A percentile compares a stretch with the other conserved stretches of the same genome.
These are phyloP conservation scores for Phytophthora pluvialis DNA, from an alignment of 352 stramenopile genomes.

Conservation along the genomic window DNA sequence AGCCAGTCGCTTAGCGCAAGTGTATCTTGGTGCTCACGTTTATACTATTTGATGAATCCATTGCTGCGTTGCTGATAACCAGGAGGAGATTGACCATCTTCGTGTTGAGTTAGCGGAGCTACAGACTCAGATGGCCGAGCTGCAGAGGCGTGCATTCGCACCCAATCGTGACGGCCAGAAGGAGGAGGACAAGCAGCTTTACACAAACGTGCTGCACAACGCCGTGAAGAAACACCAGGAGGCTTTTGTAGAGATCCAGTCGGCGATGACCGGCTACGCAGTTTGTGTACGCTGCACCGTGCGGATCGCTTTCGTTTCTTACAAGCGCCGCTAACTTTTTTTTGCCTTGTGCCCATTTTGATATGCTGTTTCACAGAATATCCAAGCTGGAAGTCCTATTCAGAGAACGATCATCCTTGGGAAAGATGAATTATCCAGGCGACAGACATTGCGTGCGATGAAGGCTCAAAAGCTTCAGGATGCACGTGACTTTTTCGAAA, in stretches of 20 bases:
- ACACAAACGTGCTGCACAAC: conserved; percentile 37
- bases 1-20: too few relatives aligned
- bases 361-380: conserved; percentile 17
- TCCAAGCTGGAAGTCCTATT: conserved; percentile 40
- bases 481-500: conserved; percentile 24
- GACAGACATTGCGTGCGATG: conserved; percentile 16
- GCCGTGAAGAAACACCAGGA: conserved; percentile 37
- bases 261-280: conserved; percentile 35
- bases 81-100: conserved; percentile 42
- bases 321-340: background rate
- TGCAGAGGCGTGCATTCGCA: conserved; percentile 31
- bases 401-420: conserved; percentile 31
- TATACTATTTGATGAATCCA: conserved; percentile 5
- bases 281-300: conserved; percentile 30
- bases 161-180: conserved; percentile 16
- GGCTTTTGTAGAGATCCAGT: conserved; percentile 36
- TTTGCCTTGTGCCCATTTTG: background rate
- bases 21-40: background rate
- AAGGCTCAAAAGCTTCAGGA: conserved; percentile 34
- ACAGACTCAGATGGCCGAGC: conserved; percentile 28
- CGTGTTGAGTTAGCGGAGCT: conserved; percentile 30
- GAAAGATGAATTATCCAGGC: conserved; percentile 22
- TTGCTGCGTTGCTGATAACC: background rate
- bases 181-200: conserved; percentile 15
- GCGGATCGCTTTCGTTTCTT: background rate